Percentiles rank a stretch among this genome's conserved stretches.
phyloP scores from a whole-genome alignment of 768 basidiomycete species.

The Hypsizygus marmoreus region DNA sequence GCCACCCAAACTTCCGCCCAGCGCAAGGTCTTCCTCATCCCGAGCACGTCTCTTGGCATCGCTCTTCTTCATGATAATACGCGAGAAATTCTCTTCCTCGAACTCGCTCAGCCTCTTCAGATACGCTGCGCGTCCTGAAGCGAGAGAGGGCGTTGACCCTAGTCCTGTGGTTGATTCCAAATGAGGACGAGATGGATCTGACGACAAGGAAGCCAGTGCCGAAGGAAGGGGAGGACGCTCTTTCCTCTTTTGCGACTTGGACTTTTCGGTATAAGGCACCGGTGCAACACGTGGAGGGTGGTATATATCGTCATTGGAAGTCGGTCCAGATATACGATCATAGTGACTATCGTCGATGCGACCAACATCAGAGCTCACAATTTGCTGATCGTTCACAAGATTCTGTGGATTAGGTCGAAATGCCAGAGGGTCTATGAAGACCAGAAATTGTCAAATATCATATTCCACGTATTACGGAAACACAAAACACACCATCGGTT shows the following conservation, averaged over 20 bases:
- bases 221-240: constrained; percentile 61
- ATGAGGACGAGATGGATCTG: constrained; percentile 71
- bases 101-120: constrained; percentile 82
- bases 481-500: constrained; percentile 56
- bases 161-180: constrained; percentile 74
- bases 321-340: constrained; percentile 7
- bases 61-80: constrained; percentile 87
- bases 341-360: not conserved
- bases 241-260: constrained; percentile 50
- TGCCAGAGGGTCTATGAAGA: constrained; percentile 74
- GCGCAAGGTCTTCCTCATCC: constrained; percentile 87
- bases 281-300: constrained; percentile 88
- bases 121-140: constrained; percentile 73
- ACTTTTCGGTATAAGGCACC: constrained; percentile 69
- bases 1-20: constrained; percentile 66
- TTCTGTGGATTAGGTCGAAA: constrained; percentile 90
- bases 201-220: constrained; percentile 62
- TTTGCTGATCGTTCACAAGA: constrained; percentile 48
- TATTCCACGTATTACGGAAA: constrained; percentile 1
- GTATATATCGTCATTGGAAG: constrained; percentile 57
- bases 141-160: constrained; percentile 57
- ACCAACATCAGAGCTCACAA: constrained; percentile 17
- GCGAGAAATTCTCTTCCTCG: constrained; percentile 94
- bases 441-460: not conserved
- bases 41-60: constrained; percentile 68